phyloP scores from a whole-genome alignment of 441 rosid species.

The Adansonia madagascariensis region DNA sequence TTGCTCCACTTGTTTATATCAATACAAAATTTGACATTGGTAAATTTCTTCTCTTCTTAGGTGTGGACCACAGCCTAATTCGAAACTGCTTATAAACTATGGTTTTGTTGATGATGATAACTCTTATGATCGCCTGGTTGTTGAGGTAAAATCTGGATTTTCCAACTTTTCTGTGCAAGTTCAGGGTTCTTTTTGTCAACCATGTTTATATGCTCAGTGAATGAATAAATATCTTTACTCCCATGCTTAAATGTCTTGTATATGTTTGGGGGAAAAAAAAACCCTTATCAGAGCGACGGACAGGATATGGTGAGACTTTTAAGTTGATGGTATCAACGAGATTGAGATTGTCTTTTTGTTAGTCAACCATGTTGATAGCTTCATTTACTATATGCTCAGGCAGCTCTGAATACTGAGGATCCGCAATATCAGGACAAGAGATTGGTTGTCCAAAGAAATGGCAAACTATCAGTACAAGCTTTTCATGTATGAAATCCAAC shows the following conservation, averaged over 20 bases:
- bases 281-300: neutral
- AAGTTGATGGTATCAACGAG: neutral
- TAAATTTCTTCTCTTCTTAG: conserved; percentile 38
- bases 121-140: conserved; percentile 70
- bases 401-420: conserved; percentile 88
- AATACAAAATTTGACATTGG: conserved; percentile 22
- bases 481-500: conserved; percentile 60
- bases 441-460: conserved; percentile 95
- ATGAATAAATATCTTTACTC: neutral
- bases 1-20: conserved; percentile 6
- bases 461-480: conserved; percentile 72
- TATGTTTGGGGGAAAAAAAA: neutral
- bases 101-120: conserved; percentile 96
- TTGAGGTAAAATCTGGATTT: conserved; percentile 56
- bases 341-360: conserved; percentile 2
- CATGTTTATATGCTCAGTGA: conserved; percentile 32
- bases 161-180: conserved; percentile 22
- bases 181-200: conserved; percentile 19
- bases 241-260: neutral
- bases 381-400: conserved; percentile 48
- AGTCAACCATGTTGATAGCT: neutral
- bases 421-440: conserved; percentile 97
- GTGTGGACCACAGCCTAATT: conserved; percentile 99
- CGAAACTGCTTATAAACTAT: conserved; percentile 89
- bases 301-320: neutral